Conservation (phyloP, 225 moss, liverwort and hornwort species). For the Bryoerythrophyllum caledonicum region DNA sequence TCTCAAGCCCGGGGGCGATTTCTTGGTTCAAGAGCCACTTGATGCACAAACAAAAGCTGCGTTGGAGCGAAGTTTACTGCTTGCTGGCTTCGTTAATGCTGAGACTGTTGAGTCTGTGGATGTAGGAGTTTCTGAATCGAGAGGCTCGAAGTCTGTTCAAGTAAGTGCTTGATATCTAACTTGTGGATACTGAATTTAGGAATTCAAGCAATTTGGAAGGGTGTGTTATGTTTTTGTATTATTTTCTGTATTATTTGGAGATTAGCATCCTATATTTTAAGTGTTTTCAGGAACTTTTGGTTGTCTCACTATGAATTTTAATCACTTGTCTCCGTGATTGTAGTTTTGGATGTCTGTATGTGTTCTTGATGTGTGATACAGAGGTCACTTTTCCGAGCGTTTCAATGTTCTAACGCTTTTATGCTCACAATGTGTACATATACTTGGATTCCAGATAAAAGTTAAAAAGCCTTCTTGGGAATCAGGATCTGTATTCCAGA, state of each 20-base stretch:
- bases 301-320: neutral
- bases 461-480: conserved; percentile 72
- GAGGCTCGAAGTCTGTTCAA: conserved; percentile 35
- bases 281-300: neutral
- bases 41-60: conserved; percentile 18
- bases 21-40: conserved; percentile 69
- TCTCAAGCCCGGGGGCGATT: conserved; percentile 62
- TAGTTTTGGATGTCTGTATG: conserved; percentile 6
- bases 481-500: conserved; percentile 54
- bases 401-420: neutral
- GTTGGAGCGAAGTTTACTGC: conserved; percentile 55
- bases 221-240: neutral
- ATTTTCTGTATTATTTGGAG: neutral
- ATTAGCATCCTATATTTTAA: neutral
- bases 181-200: neutral
- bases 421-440: conserved; percentile 7
- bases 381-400: neutral
- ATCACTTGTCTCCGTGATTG: neutral
- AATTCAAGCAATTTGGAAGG: neutral
- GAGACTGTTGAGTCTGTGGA: conserved; percentile 38
- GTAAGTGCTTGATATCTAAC: conserved; percentile 26
- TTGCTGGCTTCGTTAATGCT: conserved; percentile 62
- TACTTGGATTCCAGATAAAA: conserved; percentile 42
- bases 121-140: conserved; percentile 35
- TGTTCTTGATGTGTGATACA: neutral